A percentile compares a stretch with the other conserved stretches of the same genome.
These are phyloP conservation scores for Xerocomellus amylosporus DNA, from an alignment of 768 basidiomycete species.

Conservation along the genomic window DNA sequence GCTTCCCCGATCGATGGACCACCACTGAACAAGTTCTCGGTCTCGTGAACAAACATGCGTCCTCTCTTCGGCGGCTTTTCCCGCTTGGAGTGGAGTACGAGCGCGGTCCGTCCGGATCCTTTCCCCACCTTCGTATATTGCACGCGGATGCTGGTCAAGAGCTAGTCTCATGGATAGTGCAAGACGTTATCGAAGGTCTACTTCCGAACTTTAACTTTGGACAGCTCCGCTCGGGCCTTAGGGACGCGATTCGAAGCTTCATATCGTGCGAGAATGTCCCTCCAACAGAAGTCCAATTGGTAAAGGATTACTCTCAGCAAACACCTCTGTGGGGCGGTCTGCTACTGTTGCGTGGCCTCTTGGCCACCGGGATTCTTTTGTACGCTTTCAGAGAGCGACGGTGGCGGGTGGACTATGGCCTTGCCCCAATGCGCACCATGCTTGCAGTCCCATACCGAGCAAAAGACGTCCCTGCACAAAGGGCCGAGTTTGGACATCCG, in stretches of 20 bases:
- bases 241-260: slow-evolving; percentile 10
- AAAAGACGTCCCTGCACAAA: too few relatives aligned
- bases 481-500: too few relatives aligned
- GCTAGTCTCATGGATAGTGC: slow-evolving; percentile 12
- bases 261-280: too few relatives aligned
- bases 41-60: slow-evolving; percentile 21
- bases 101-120: slow-evolving; percentile 11
- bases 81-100: slow-evolving; percentile 21
- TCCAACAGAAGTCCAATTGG: too few relatives aligned
- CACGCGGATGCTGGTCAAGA: slow-evolving; percentile 6
- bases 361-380: too few relatives aligned
- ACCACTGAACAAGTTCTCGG: slow-evolving; percentile 31
- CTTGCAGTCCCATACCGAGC: too few relatives aligned
- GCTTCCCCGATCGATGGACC: slow-evolving; percentile 34
- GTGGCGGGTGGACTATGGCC: too few relatives aligned
- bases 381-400: too few relatives aligned
- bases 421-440: too few relatives aligned
- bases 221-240: slow-evolving; percentile 1
- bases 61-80: slow-evolving; percentile 1
- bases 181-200: slow-evolving; percentile 12
- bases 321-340: too few relatives aligned
- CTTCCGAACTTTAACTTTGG: slow-evolving; percentile 21
- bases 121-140: slow-evolving; percentile 26
- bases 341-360: too few relatives aligned
- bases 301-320: too few relatives aligned